phyloP scores from a whole-genome alignment of 2,329 filamentous ascomycete genomes.

The Neofusicoccum ribis region DNA sequence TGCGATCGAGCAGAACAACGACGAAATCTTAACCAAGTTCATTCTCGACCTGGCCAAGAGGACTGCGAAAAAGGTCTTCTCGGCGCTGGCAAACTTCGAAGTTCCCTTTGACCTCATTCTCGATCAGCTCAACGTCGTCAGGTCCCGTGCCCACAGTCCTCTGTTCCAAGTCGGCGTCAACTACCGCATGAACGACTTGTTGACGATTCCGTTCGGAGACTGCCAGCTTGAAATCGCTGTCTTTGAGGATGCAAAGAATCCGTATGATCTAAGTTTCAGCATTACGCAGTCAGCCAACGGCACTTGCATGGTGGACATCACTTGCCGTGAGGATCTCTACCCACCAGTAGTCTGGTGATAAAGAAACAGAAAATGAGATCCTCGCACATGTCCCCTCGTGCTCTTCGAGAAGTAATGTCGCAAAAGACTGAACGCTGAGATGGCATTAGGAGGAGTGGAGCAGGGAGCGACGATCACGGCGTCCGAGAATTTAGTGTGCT shows the following conservation, averaged over 20 bases:
- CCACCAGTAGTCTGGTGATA: too few species aligned
- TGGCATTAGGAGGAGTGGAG: too few species aligned
- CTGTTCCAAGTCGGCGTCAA: constrained; percentile 54
- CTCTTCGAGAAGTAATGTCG: too few species aligned
- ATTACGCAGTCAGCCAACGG: constrained; percentile 16
- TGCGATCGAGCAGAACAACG: too few species aligned
- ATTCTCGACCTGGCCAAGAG: constrained; percentile 26
- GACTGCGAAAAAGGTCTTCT: constrained; percentile 27
- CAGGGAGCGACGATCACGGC: too few species aligned
- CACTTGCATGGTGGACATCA: neutral
- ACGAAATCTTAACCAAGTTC: constrained; percentile 20
- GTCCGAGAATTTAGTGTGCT: too few species aligned
- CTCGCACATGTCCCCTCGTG: too few species aligned
- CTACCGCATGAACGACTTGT: constrained; percentile 41
- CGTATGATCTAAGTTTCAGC: constrained; percentile 25
- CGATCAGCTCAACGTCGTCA: constrained; percentile 42
- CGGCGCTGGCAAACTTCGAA: constrained; percentile 44
- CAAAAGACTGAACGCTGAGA: too few species aligned
- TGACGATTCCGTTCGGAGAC: constrained; percentile 29
- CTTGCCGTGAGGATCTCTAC: constrained; percentile 36
- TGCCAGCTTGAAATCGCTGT: constrained; percentile 23
- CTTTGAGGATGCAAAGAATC: constrained; percentile 13
- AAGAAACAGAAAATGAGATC: too few species aligned
- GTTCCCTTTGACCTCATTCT: constrained; percentile 55
- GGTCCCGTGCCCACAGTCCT: constrained; percentile 44